A percentile compares a stretch with the other conserved stretches of the same genome.
Conservation (phyloP, 164 flowering plant genomes). For the Aristolochia fimbriata region DNA sequence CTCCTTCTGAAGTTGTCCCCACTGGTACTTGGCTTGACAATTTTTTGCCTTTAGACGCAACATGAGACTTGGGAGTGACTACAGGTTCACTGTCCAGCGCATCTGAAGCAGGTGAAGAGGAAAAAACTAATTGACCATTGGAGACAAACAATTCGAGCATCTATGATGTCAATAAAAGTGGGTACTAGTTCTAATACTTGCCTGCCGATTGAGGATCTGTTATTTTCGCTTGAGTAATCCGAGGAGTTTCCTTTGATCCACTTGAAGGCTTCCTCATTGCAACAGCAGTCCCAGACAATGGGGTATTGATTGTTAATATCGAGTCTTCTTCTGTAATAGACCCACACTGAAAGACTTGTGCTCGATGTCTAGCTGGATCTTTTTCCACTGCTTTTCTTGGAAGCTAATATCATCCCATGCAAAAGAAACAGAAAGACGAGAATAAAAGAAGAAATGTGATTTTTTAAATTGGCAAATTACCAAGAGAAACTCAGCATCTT, state of each 20-base stretch:
- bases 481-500: not conserved
- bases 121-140: not conserved
- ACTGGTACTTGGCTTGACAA: conserved; percentile 5
- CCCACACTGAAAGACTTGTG: conserved; percentile 65
- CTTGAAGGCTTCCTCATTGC: conserved; percentile 29
- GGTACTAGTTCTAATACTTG: not conserved
- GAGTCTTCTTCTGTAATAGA: conserved; percentile 49
- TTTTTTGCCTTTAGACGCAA: conserved; percentile 8
- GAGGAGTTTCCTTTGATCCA: conserved; percentile 27
- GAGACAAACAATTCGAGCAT: not conserved
- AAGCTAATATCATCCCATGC: conserved; percentile 34
- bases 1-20: conserved; percentile 3
- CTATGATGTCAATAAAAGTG: not conserved
- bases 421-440: not conserved
- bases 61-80: not conserved
- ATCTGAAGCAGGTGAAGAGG: not conserved
- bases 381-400: conserved; percentile 64
- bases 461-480: not conserved
- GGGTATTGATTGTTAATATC: conserved; percentile 36
- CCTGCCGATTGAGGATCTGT: not conserved
- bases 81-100: not conserved
- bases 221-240: conserved; percentile 2
- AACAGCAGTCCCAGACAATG: conserved; percentile 29
- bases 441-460: not conserved
- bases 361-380: conserved; percentile 41